Conservation (phyloP, 345 rosid genomes). For the Abelmoschus esculentus region DNA sequence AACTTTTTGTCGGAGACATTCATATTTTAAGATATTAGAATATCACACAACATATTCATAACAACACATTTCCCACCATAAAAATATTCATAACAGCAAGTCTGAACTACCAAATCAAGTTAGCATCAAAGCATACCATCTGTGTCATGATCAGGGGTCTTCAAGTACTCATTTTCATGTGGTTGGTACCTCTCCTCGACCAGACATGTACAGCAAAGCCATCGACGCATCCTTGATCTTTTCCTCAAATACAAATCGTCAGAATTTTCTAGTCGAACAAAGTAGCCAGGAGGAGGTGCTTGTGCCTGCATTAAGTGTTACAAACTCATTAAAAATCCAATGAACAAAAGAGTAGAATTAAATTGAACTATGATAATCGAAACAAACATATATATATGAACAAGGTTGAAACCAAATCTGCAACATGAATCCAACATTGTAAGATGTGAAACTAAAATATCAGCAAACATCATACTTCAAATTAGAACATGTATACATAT, state of each 20-base stretch:
- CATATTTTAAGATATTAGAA: background rate
- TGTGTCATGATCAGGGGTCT: conserved; percentile 39
- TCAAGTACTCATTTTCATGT: conserved; percentile 46
- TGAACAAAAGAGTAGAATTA: background rate
- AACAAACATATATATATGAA: background rate
- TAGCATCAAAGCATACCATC: conserved; percentile 45
- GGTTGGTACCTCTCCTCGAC: conserved; percentile 70
- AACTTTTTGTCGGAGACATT: background rate
- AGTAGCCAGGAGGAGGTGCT: conserved; percentile 44
- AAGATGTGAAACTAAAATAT: too few relatives aligned
- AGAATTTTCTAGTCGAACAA: conserved; percentile 47
- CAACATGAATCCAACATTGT: background rate
- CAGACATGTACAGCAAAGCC: conserved; percentile 87
- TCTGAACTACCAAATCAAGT: background rate
- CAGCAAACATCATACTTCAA: too few relatives aligned
- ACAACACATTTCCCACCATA: background rate
- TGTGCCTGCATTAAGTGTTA: conserved; percentile 36
- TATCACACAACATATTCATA: background rate
- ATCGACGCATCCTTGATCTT: conserved; percentile 80
- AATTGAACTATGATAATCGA: background rate
- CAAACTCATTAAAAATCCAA: conserved; percentile 1
- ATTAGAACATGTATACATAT: too few relatives aligned
- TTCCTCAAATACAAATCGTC: conserved; percentile 52
- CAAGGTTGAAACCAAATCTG: background rate
- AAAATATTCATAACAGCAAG: background rate